Base-by-base conservation (phyloP, 2,329 filamentous ascomycete species). In the Phoma herbarum region DNA sequence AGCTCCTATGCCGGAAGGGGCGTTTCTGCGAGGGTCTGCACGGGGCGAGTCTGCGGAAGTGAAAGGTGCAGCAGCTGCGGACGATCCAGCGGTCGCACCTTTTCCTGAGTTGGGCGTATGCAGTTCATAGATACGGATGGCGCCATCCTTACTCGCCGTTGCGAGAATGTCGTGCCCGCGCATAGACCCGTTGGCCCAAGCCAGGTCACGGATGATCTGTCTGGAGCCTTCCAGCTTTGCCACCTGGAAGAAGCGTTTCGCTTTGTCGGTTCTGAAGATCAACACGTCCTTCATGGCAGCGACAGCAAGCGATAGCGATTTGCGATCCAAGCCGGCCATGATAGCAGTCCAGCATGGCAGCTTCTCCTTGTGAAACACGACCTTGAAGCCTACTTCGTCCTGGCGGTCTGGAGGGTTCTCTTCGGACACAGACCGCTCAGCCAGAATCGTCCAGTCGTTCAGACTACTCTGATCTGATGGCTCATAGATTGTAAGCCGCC, bases 171-270 rank as follows among this genome's bases (percentile, higher is more conserved):
- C 95, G 75, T 92, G 94, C 1, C 94, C 94, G 37, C 93, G 83
- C 69, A 96, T 92, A 64, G 93, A 96, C 12, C 93, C 94, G 46
- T 93, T 90, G 1, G 94, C 92, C 95, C 95, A 99, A 2, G 92
- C 89, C 1, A 97, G 86, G 74, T 97, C 93, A 46, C 94, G 85
- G 7, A 97, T 90, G 37, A 98, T 83, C 0, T 89, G 88, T 8
- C 86, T 84, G 68, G 97, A 91, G 1, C 88, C 88, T 28, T 83
- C 82, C 16, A 98, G 81, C 71, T 93, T 90, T 20, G 89, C 88
- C 0, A 93, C 93, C 8, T 91, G 86, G 74, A 96, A 97, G 73
- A 98, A 96, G 59, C 92, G 90, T 61, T 91, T 90, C 53, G 85
- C 81, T 73, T 86, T 79, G 79, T 88, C 80, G 76, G 92, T 94